Evolutionary conservation across 2,329 filamentous ascomycete genomes (phyloP), one percentile per base, ranked within the genome.

Genomic region (Aureobasidium mangrovei): DNA sequence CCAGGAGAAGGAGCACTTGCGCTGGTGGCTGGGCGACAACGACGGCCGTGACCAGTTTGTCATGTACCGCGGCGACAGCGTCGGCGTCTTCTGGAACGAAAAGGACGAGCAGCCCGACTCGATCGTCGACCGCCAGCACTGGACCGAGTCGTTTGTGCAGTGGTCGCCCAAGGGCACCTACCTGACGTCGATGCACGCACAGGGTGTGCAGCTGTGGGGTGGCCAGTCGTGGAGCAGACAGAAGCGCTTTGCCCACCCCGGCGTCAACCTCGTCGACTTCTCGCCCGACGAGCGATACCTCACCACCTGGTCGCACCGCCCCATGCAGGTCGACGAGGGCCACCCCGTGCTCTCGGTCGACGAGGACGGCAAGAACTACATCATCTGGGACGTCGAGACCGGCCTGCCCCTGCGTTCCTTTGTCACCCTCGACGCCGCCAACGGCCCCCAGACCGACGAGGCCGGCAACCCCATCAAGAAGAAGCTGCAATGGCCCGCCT

Each of bases 321-420:
- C 93, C 27, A 95, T 98, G 66, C 83, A 86, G 58, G 89, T 98
- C 55, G 88, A 93, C 57, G 93, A 97, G 63, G 86, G 87, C 60
- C 86, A 95, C 70, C 78, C 96, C 48, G 84, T 88, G 3, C 77
- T 77, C 5, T 72, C 72, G 12, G 56, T 90, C 57, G 93, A 97
- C 65, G 93, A 98, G 66, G 91, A 98, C 64, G 93, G 93, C 71
- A 97, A 97, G 79, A 96, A 97, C 79, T 97, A 97, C 72, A 86
- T 98, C 66, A 91, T 98, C 66, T 98, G 93, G 93, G 91, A 97
- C 66, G 85, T 97, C 59, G 86, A 88, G 51, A 93, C 91, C 7
- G 84, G 83, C 64, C 87, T 91, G 70, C 89, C 91, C 55, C 79
- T 98, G 48, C 87, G 93, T 60, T 97, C 93, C 0, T 98, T 98